Conservation (phyloP, 2,329 filamentous ascomycete species). For the Arthroderma sp. region DNA sequence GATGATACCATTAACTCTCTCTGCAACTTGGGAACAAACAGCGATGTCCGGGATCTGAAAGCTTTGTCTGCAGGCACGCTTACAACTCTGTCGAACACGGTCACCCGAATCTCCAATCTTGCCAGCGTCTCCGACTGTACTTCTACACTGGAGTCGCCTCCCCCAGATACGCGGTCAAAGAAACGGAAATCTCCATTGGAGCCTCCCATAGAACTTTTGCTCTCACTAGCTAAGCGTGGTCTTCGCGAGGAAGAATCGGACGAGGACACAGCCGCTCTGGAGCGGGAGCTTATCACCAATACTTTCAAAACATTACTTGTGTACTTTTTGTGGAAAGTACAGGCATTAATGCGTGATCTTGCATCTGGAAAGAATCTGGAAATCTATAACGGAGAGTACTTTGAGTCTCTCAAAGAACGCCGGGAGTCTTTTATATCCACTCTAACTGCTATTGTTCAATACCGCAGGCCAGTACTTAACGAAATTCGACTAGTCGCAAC, state of each 20-base stretch:
- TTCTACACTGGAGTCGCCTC: conserved; percentile 53
- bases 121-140: conserved; percentile 67
- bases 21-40: conserved; percentile 55
- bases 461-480: conserved; percentile 50
- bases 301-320: conserved; percentile 66
- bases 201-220: conserved; percentile 51
- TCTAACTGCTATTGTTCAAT: conserved; percentile 37
- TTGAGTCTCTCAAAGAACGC: conserved; percentile 53
- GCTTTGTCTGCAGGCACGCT: conserved; percentile 52
- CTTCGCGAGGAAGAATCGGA: conserved; percentile 50
- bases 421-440: conserved; percentile 40
- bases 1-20: conserved; percentile 67
- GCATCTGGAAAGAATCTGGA: conserved; percentile 37
- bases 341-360: conserved; percentile 44
- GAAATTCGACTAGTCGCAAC: conserved; percentile 64
- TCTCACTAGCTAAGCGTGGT: conserved; percentile 61
- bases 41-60: conserved; percentile 34
- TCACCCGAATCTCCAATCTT: conserved; percentile 69
- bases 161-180: conserved; percentile 21
- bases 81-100: conserved; percentile 56
- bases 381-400: conserved; percentile 48
- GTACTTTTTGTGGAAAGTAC: conserved; percentile 92
- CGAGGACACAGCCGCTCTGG: conserved; percentile 58
- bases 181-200: conserved; percentile 25
- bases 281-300: conserved; percentile 64